Conservation (phyloP, 2,329 filamentous ascomycete genomes). For the Penicillium fuscoglaucum region DNA sequence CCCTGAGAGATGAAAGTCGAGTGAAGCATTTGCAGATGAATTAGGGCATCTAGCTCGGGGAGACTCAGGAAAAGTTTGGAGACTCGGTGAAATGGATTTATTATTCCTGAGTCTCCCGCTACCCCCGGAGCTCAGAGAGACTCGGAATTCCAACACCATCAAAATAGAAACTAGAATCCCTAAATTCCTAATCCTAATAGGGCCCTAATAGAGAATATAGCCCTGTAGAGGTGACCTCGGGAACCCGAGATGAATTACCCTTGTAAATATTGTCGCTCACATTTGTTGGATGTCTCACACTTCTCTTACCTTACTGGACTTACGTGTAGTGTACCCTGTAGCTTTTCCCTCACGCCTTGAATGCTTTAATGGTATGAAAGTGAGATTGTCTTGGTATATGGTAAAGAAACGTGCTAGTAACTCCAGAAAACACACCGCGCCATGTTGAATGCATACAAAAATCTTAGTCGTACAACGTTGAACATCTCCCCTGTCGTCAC, state of each 20-base stretch:
- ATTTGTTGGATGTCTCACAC: background rate
- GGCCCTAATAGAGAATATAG: too few relatives aligned
- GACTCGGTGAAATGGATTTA: too few relatives aligned
- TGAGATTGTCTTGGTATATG: background rate
- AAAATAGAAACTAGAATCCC: too few relatives aligned
- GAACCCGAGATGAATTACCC: background rate
- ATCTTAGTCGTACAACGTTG: conserved; percentile 13
- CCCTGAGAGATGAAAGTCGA: background rate
- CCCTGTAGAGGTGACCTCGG: too few relatives aligned
- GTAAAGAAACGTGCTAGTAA: background rate
- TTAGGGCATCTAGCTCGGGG: background rate
- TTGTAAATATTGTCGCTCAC: background rate
- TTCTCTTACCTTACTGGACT: background rate
- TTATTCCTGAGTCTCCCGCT: too few relatives aligned
- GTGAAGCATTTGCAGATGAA: background rate
- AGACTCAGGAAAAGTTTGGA: too few relatives aligned
- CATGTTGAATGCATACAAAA: conserved; percentile 13
- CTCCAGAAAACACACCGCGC: conserved; percentile 13
- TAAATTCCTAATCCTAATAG: too few relatives aligned
- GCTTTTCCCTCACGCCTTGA: background rate
- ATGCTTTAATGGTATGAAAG: background rate
- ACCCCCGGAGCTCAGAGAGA: too few relatives aligned
- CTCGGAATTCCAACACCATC: too few relatives aligned
- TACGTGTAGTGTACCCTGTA: background rate
- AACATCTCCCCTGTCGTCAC: conserved; percentile 10